phyloP scores from a whole-genome alignment of 2,329 filamentous ascomycete species.

The Sporothrix variecibatus region DNA sequence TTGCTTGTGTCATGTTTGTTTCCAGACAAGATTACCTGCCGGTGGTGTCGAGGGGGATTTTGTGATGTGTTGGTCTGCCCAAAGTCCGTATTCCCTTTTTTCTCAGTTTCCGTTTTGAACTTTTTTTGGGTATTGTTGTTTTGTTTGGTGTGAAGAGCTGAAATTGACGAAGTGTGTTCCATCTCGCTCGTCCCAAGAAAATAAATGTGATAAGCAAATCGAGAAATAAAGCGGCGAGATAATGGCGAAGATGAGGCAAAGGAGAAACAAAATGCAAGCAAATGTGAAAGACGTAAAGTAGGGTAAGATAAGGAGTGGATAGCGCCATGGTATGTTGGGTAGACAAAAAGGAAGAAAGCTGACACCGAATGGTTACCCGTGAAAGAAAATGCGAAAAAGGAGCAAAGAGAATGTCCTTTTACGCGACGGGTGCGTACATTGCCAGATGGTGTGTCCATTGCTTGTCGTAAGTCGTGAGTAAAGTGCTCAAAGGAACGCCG shows the following conservation, averaged over 20 bases:
- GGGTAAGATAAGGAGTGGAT: not conserved
- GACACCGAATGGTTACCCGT: not conserved
- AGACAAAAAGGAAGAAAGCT: not conserved
- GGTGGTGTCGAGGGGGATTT: not conserved
- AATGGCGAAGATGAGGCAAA: not conserved
- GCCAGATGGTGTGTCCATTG: not conserved
- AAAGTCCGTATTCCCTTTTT: not conserved
- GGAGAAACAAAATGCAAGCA: not conserved
- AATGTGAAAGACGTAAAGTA: not conserved
- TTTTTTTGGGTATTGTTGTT: not conserved
- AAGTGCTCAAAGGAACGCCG: not conserved
- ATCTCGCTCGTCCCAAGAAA: not conserved
- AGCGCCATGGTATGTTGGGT: not conserved
- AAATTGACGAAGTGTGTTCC: not conserved
- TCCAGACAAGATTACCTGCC: not conserved
- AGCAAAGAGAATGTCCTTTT: not conserved
- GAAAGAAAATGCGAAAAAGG: not conserved
- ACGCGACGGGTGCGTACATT: not conserved
- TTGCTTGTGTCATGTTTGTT: not conserved
- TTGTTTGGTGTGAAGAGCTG: not conserved
- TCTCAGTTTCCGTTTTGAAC: constrained; percentile 6
- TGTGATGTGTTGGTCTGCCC: not conserved
- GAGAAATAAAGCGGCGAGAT: not conserved
- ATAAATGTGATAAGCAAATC: not conserved
- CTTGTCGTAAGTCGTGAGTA: not conserved